A percentile compares a stretch with the other conserved stretches of the same genome.
Evolutionary conservation across 805 yeast genomes (phyloP).

Genomic region (Myxozyma nipponensis): DNA sequence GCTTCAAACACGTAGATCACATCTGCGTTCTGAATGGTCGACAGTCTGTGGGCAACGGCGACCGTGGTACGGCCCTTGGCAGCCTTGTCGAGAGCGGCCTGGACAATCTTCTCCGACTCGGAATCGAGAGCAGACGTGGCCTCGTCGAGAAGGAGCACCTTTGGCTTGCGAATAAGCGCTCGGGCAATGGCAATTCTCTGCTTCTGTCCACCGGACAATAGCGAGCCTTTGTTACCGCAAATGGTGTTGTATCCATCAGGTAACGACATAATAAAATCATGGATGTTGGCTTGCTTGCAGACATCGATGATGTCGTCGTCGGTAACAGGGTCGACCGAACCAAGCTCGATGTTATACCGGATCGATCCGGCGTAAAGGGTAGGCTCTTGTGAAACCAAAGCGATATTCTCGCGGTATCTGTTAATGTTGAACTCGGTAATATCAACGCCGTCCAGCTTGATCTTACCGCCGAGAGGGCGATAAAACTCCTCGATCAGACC

Average conservation of each 20-base stretch:
- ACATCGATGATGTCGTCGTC: constrained; percentile 49
- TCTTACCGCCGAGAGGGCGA: constrained; percentile 47
- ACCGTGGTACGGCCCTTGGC: constrained; percentile 61
- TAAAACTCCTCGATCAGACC: constrained; percentile 52
- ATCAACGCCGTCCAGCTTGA: constrained; percentile 51
- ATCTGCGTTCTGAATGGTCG: constrained; percentile 53
- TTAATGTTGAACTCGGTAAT: constrained; percentile 48
- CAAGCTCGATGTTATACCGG: constrained; percentile 53
- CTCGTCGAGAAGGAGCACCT: constrained; percentile 54
- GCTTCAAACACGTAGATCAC: constrained; percentile 49
- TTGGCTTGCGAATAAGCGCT: constrained; percentile 55
- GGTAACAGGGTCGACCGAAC: constrained; percentile 38
- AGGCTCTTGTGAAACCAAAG: constrained; percentile 63
- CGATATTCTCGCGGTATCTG: constrained; percentile 50
- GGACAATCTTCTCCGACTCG: constrained; percentile 64
- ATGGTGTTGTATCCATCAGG: constrained; percentile 60
- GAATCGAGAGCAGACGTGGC: constrained; percentile 52
- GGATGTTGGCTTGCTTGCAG: constrained; percentile 52
- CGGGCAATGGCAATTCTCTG: constrained; percentile 62
- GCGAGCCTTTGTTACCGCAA: constrained; percentile 47
- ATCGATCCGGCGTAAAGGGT: constrained; percentile 54
- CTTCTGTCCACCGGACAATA: constrained; percentile 62
- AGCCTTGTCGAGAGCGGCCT: constrained; percentile 54
- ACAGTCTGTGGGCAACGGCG: constrained; percentile 72
- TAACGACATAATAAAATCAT: constrained; percentile 52